Base-by-base conservation (phyloP, 78 protist species). In the Dictyostelium intermedium region DNA sequence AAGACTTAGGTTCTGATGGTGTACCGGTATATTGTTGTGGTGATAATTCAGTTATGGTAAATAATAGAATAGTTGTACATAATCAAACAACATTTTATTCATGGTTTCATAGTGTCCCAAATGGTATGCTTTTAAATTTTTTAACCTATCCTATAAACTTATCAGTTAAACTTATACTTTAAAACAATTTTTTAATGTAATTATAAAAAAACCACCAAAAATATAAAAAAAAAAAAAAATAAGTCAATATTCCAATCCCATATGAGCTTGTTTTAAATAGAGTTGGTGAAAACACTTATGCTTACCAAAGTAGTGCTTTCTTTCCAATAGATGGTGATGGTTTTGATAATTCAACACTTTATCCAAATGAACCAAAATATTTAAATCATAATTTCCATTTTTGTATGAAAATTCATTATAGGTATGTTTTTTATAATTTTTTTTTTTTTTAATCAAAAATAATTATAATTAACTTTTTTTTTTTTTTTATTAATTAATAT, bases 391-490 rank as follows among this genome's bases (percentile, higher is more conserved):
- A 89, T 34, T 60, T 39, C 76, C 53, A 74, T 7, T 41, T 76
- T 32, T 63, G 91, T 32, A 63, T 69, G 79, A 39, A 41, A 25
- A 85, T 85, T 72, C 93, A 82, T 61, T 63, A 70, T 14, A 25
- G 35, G 66, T 45, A 45, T 8, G 53, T 45, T 9, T 45, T 9
- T 45, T 45, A 9, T 8, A 9, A 1, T 2, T 45, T 45, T 45
- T 45, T 45, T 45, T 45, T 45, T 10, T 45, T 41, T 5, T 41
- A 5, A 2, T 41, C 45, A n/a, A n/a, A n/a, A 39, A 39, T 39
- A 39, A 39, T 39, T 5, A 39, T 39, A 39, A 39, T 39, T 39
- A 39, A n/a, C n/a, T n/a, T 41, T 5, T 41, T 41, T 5, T 41
- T 41, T 41, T 5, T 41, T 5, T 41, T 5, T 41, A 41, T 41